Percentiles rank a stretch among this genome's conserved stretches.
Evolutionary conservation across 2,329 filamentous ascomycete species (phyloP).

Genomic region (Coniochaeta prunicola): DNA sequence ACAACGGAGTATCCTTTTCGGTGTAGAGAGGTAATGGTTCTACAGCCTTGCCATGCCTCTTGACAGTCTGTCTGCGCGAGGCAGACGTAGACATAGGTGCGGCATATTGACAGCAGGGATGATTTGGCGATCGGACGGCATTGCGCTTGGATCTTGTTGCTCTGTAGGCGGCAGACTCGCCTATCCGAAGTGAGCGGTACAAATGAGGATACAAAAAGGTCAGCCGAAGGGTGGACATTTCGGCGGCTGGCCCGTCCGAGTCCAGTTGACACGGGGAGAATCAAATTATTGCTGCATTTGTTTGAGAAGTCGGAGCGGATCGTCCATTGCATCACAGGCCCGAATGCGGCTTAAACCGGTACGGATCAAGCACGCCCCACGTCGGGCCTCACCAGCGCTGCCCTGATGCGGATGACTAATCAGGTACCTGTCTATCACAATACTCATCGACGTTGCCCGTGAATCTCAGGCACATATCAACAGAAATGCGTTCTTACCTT

Average conservation of each 20-base stretch:
- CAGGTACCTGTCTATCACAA: too few species aligned
- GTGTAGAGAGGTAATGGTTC: not conserved
- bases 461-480: too few species aligned
- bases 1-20: not conserved
- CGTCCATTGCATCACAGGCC: not conserved
- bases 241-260: not conserved
- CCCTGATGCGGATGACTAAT: not conserved
- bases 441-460: too few species aligned
- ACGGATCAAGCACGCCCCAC: not conserved
- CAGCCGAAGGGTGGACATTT: not conserved
- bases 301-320: not conserved
- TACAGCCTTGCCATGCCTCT: conserved; percentile 1
- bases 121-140: not conserved
- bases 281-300: not conserved
- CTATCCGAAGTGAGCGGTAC: not conserved
- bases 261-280: not conserved
- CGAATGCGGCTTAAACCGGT: conserved; percentile 1
- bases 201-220: conserved; percentile 3
- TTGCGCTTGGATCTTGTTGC: not conserved
- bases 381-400: not conserved
- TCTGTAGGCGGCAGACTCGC: not conserved
- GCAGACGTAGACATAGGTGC: not conserved
- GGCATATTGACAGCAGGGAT: not conserved
- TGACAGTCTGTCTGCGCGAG: not conserved
- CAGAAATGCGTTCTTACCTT: too few species aligned